These are phyloP conservation scores for Paramecium octaurelia DNA, from an alignment of 73 alveolate species.

Conservation along the genomic window DNA sequence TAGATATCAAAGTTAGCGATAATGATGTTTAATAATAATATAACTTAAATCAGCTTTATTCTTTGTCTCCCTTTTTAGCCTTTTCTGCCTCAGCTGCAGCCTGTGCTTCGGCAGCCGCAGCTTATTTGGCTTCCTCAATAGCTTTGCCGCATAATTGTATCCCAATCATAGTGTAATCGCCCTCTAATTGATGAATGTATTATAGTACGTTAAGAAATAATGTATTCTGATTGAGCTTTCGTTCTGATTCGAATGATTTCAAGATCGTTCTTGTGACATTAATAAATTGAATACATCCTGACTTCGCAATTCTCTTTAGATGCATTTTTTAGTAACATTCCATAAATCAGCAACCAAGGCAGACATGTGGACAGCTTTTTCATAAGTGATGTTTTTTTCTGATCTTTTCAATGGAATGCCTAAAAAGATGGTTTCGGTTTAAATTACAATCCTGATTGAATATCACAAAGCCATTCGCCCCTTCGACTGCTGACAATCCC, in stretches of 20 bases:
- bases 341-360: conserved; percentile 56
- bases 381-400: conserved; percentile 51
- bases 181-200: neutral
- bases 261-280: conserved; percentile 19
- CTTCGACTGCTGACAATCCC: conserved; percentile 42
- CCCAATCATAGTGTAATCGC: conserved; percentile 56
- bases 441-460: conserved; percentile 12
- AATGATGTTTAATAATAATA: neutral
- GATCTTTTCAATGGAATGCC: conserved; percentile 54
- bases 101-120: neutral
- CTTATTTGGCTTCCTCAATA: neutral
- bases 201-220: conserved; percentile 40
- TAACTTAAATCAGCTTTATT: neutral
- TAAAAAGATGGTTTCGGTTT: neutral
- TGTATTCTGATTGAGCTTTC: conserved; percentile 39
- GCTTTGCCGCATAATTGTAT: conserved; percentile 31
- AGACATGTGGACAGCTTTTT: conserved; percentile 59
- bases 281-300: conserved; percentile 10
- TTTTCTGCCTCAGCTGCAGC: conserved; percentile 16
- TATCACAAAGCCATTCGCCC: conserved; percentile 54
- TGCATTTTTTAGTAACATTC: conserved; percentile 56
- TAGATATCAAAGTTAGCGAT: neutral
- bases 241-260: conserved; percentile 58
- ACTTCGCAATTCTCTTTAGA: conserved; percentile 53
- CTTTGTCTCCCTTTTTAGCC: conserved; percentile 22